Conservation (phyloP, 345 rosid species). For the Nasturtium officinale region DNA sequence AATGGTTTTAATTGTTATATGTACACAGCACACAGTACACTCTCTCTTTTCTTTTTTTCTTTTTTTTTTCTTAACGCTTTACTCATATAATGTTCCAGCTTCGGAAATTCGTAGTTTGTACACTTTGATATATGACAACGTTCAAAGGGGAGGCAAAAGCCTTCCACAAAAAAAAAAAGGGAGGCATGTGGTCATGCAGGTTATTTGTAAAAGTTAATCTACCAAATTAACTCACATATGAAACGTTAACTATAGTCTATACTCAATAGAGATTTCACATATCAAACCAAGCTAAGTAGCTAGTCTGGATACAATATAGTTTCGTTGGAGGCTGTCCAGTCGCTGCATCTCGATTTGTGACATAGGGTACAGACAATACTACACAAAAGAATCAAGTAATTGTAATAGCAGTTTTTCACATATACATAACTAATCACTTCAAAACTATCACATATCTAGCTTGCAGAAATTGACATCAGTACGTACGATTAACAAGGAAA, state of each 20-base stretch:
- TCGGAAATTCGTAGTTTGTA: neutral
- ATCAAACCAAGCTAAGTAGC: slow-evolving; percentile 5
- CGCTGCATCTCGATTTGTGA: neutral
- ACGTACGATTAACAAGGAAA: neutral
- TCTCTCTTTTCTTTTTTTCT: neutral
- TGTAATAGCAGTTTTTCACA: neutral
- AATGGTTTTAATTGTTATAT: slow-evolving; percentile 1
- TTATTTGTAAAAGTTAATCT: neutral
- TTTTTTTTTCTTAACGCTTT: neutral
- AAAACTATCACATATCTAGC: neutral
- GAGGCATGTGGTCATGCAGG: neutral
- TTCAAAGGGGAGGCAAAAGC: neutral
- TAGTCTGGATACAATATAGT: neutral
- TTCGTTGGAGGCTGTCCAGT: neutral
- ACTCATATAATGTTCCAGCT: neutral
- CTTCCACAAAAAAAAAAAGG: too few species aligned
- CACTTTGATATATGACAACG: neutral
- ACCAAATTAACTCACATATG: neutral
- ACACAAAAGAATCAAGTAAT: neutral
- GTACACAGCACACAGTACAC: too few species aligned
- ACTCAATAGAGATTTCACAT: neutral
- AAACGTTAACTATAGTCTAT: neutral
- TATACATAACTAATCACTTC: slow-evolving; percentile 18
- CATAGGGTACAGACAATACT: neutral
- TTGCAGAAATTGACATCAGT: neutral